phyloP scores from a whole-genome alignment of 1,139 yeast species.

The Trichomonascaceae sp. region DNA sequence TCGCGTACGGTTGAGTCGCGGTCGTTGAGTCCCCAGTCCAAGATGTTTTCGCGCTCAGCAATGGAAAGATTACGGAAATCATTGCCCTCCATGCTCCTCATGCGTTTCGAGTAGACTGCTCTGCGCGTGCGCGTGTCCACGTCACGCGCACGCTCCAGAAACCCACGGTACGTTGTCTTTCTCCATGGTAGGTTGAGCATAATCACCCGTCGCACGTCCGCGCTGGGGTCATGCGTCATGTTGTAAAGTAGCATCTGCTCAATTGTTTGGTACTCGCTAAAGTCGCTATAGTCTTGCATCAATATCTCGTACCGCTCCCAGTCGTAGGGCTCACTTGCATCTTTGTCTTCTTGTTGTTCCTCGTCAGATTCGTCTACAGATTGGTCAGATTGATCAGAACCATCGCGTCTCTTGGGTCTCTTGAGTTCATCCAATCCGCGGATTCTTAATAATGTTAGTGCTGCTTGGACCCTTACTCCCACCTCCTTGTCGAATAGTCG shows the following conservation, averaged over 20 bases:
- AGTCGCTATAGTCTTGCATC: no score
- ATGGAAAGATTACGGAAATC: conserved; percentile 50
- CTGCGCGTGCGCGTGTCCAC: conserved; percentile 58
- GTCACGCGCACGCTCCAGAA: conserved; percentile 79
- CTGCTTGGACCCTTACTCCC: conserved; percentile 67
- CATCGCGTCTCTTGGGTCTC: background rate
- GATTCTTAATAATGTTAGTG: conserved; percentile 65
- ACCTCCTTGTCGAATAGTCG: conserved; percentile 73
- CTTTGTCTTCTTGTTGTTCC: conserved; percentile 25
- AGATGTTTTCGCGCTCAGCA: conserved; percentile 49
- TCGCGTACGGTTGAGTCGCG: conserved; percentile 60
- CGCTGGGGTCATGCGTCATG: conserved; percentile 64
- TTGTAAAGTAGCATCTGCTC: conserved; percentile 38
- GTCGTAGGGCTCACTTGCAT: conserved; percentile 3
- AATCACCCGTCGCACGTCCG: conserved; percentile 86
- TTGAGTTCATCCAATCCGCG: conserved; percentile 40
- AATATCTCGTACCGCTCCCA: no score
- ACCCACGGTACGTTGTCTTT: conserved; percentile 38
- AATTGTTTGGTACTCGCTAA: no score
- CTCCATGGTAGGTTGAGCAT: conserved; percentile 53
- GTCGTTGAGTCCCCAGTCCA: conserved; percentile 80
- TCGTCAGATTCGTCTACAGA: conserved; percentile 28
- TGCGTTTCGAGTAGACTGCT: conserved; percentile 52
- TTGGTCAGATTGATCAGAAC: background rate
- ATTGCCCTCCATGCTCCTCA: conserved; percentile 44